Evolutionary conservation across 2,329 filamentous ascomycete genomes (phyloP).

Genomic region (Trichoderma breve): DNA sequence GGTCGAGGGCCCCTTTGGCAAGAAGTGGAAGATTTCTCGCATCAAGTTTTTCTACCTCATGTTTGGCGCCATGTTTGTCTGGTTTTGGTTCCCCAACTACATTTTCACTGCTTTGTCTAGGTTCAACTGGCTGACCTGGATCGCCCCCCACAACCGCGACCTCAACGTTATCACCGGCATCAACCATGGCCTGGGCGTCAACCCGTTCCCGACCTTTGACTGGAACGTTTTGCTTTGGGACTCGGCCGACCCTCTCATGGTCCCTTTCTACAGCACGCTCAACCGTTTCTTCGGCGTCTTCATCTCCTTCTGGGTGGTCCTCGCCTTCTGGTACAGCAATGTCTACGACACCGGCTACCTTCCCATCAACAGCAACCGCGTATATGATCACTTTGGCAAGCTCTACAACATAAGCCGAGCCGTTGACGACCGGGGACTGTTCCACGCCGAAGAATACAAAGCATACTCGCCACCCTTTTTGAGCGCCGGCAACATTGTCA

Average conservation of each 20-base stretch:
- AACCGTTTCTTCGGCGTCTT: conserved; percentile 61
- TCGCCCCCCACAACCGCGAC: conserved; percentile 45
- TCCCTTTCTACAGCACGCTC: conserved; percentile 57
- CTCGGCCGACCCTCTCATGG: conserved; percentile 45
- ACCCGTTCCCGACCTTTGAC: conserved; percentile 47
- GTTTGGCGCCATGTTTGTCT: conserved; percentile 54
- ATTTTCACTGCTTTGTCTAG: conserved; percentile 51
- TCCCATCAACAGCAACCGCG: conserved; percentile 51
- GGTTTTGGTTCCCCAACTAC: conserved; percentile 58
- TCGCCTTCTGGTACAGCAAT: conserved; percentile 58
- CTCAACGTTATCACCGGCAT: conserved; percentile 44
- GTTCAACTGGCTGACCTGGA: conserved; percentile 60
- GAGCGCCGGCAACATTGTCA: conserved; percentile 47
- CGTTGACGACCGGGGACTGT: conserved; percentile 43
- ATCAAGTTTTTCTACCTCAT: conserved; percentile 52
- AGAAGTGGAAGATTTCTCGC: conserved; percentile 46
- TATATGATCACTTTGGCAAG: conserved; percentile 49
- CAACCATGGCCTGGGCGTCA: conserved; percentile 46
- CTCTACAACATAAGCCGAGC: conserved; percentile 47
- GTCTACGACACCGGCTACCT: conserved; percentile 56
- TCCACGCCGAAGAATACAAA: conserved; percentile 46
- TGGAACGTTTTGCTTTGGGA: conserved; percentile 48
- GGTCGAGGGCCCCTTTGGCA: conserved; percentile 43
- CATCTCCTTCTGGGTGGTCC: conserved; percentile 52
- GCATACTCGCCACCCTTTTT: conserved; percentile 53